phyloP scores from a whole-genome alignment of 1,284 basidiomycete species.

The Leccinum fallax region DNA sequence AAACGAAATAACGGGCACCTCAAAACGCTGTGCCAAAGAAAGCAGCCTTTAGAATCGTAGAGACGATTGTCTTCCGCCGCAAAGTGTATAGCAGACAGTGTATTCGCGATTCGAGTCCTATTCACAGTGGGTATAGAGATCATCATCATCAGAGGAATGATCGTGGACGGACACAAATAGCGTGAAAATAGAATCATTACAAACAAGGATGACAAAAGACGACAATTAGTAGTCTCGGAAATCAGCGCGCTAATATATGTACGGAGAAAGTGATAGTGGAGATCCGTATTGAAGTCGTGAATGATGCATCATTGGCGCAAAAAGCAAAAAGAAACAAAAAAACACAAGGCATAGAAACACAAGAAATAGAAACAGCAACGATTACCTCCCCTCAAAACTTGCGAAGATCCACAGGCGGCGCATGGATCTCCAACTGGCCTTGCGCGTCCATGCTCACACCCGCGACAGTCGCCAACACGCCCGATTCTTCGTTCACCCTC shows the following conservation, averaged over 20 bases:
- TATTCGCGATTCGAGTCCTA: background rate
- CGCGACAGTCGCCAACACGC: slow-evolving; percentile 57
- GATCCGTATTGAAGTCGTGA: background rate
- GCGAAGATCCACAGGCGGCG: slow-evolving; percentile 42
- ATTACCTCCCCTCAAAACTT: slow-evolving; percentile 28
- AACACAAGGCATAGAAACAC: background rate
- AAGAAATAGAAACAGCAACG: background rate
- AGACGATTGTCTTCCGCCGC: too few species aligned
- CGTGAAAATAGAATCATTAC: background rate
- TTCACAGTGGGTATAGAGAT: background rate
- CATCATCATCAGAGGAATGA: background rate
- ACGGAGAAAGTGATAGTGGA: background rate
- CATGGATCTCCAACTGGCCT: slow-evolving; percentile 64
- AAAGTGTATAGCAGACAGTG: background rate
- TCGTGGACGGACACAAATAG: background rate
- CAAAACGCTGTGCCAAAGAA: too few species aligned
- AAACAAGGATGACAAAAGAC: background rate
- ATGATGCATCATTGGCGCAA: background rate
- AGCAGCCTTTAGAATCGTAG: too few species aligned
- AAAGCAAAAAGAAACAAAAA: background rate
- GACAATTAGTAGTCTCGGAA: background rate
- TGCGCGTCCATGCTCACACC: slow-evolving; percentile 67
- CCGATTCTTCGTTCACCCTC: slow-evolving; percentile 53
- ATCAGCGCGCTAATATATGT: background rate
- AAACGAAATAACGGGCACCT: too few species aligned